Evolutionary conservation across 2,329 filamentous ascomycete species (phyloP).

Genomic region (Monascus ruber): DNA sequence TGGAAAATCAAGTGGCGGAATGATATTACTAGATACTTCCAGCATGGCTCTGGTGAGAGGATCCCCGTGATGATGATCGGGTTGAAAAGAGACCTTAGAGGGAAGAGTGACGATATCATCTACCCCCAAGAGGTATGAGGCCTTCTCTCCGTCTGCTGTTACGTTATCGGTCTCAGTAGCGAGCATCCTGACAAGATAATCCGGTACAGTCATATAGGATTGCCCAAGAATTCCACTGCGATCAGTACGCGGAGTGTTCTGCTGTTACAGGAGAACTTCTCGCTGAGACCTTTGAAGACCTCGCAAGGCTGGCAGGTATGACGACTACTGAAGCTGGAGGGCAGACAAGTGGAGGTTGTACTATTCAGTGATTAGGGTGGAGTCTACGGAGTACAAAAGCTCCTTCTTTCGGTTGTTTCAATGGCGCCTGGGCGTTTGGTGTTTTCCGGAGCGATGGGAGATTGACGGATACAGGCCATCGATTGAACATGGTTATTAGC

Average conservation of each 20-base stretch:
- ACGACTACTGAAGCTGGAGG: slow-evolving; percentile 45
- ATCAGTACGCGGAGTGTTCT: slow-evolving; percentile 53
- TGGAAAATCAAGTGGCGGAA: slow-evolving; percentile 27
- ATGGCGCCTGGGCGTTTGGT: too few species aligned
- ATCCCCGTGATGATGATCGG: slow-evolving; percentile 50
- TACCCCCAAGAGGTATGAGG: slow-evolving; percentile 30
- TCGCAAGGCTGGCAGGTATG: slow-evolving; percentile 47
- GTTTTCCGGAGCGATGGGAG: too few species aligned
- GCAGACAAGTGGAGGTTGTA: slow-evolving; percentile 34
- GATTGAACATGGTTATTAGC: too few species aligned
- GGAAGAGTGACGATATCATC: slow-evolving; percentile 32
- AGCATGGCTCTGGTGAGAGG: slow-evolving; percentile 29
- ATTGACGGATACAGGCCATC: too few species aligned
- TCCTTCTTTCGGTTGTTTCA: too few species aligned
- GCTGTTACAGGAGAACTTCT: slow-evolving; percentile 50
- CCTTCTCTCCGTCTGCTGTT: slow-evolving; percentile 14
- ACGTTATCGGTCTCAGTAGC: too few species aligned
- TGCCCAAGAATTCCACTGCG: slow-evolving; percentile 49
- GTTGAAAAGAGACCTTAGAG: slow-evolving; percentile 46
- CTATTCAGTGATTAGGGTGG: slow-evolving; percentile 23
- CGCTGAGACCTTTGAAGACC: slow-evolving; percentile 48
- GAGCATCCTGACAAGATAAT: too few species aligned
- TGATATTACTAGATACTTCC: slow-evolving; percentile 39
- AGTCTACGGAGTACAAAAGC: too few species aligned
- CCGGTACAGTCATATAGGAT: slow-evolving; percentile 40